A percentile compares a stretch with the other conserved stretches of the same genome.
Conservation (phyloP, 139 green algal species). For the Ostreobium quekettii region DNA sequence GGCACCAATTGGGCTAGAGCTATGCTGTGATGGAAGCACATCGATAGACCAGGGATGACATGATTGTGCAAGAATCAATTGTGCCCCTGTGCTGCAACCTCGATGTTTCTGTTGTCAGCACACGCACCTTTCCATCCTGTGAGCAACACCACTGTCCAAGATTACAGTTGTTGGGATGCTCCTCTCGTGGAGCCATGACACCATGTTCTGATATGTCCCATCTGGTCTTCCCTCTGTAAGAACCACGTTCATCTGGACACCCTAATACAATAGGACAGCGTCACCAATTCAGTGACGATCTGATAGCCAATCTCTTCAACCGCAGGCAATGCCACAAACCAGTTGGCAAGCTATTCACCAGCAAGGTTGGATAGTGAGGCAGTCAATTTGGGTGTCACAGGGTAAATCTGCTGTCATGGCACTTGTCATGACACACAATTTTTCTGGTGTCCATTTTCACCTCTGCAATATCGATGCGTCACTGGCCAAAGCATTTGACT, state of each 20-base stretch:
- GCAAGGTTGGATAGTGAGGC: neutral
- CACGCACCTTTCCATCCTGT: slow-evolving; percentile 66
- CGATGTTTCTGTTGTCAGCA: too few species aligned
- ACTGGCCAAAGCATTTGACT: too few species aligned
- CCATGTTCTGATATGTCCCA: slow-evolving; percentile 54
- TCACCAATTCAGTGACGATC: too few species aligned
- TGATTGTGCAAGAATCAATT: too few species aligned
- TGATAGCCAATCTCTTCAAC: too few species aligned
- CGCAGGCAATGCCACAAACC: neutral
- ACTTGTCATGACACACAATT: neutral
- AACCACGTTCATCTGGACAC: slow-evolving; percentile 85
- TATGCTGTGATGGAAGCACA: too few species aligned
- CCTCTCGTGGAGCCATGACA: slow-evolving; percentile 49
- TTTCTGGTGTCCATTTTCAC: too few species aligned
- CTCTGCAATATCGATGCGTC: too few species aligned
- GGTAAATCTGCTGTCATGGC: neutral
- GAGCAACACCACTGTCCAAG: slow-evolving; percentile 74
- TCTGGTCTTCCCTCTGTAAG: slow-evolving; percentile 82
- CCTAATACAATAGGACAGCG: slow-evolving; percentile 38
- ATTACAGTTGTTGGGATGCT: slow-evolving; percentile 73
- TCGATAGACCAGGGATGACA: too few species aligned
- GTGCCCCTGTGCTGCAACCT: neutral
- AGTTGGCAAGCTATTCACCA: neutral
- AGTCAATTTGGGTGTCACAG: neutral
- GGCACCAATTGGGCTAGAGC: too few species aligned